Percentiles rank a stretch among this genome's conserved stretches.
Evolutionary conservation across 2,329 filamentous ascomycete genomes (phyloP).

Genomic region (Plenodomus biglobosus): DNA sequence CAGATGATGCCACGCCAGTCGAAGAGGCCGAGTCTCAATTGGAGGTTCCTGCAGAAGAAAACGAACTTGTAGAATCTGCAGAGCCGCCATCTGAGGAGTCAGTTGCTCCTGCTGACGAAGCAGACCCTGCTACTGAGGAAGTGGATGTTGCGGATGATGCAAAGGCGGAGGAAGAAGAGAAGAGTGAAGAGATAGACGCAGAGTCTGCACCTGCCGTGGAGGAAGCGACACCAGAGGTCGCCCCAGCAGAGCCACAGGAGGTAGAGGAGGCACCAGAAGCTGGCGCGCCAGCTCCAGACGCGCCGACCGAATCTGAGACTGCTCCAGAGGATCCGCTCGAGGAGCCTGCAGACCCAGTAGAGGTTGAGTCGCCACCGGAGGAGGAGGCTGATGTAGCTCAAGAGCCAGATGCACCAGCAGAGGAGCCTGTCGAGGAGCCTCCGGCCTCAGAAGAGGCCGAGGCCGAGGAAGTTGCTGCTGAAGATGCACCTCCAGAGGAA

Average conservation of each 20-base stretch:
- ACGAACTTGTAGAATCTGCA: not conserved
- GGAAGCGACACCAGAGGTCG: conserved; percentile 1
- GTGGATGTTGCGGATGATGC: conserved; percentile 1
- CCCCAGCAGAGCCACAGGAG: conserved; percentile 1
- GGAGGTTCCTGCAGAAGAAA: conserved; percentile 1
- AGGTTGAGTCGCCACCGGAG: not conserved
- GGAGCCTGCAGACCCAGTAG: conserved; percentile 1
- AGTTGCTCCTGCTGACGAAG: not conserved
- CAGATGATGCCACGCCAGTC: not conserved
- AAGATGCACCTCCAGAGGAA: not conserved
- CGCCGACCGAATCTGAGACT: not conserved
- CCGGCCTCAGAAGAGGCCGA: not conserved
- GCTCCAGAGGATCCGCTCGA: not conserved
- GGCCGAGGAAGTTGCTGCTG: not conserved
- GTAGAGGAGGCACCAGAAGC: not conserved
- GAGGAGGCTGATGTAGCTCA: too few relatives aligned
- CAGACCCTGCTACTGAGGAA: conserved; percentile 1
- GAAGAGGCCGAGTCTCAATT: not conserved
- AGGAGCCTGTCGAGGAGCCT: not conserved
- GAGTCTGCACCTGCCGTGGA: not conserved
- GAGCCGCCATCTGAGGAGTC: conserved; percentile 2
- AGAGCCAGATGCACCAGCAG: not conserved
- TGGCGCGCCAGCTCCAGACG: conserved; percentile 2
- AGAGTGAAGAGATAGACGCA: not conserved
- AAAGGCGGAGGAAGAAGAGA: conserved; percentile 3